Evolutionary conservation across 306 rosid species (phyloP).

Genomic region (Pterocarpus santalinus): DNA sequence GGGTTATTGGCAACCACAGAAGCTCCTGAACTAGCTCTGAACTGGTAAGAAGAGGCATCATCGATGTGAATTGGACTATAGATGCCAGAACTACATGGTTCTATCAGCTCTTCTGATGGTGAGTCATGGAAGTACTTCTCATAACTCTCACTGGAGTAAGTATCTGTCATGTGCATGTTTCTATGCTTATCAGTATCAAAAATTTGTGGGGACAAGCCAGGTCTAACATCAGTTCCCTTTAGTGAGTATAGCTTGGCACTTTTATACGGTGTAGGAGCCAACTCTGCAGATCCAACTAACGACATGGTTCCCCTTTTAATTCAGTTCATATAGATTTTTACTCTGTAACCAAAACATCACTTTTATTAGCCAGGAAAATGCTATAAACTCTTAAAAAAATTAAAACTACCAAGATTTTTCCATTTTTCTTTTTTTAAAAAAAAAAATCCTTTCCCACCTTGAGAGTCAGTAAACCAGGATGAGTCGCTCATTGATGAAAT

Average conservation of each 20-base stretch:
- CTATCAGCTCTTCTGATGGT: conserved; percentile 66
- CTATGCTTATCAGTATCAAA: conserved; percentile 61
- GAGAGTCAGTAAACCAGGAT: conserved; percentile 13
- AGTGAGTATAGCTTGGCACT: conserved; percentile 74
- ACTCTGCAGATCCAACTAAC: conserved; percentile 69
- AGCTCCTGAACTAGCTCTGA: conserved; percentile 53
- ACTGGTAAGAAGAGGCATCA: conserved; percentile 51
- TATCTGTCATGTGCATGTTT: conserved; percentile 60
- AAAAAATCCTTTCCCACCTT: conserved; percentile 19
- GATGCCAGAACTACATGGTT: conserved; percentile 63
- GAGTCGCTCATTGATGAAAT: conserved; percentile 41
- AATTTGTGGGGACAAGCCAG: conserved; percentile 63
- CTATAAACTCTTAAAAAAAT: conserved; percentile 24
- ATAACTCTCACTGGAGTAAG: conserved; percentile 73
- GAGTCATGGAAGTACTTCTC: conserved; percentile 84
- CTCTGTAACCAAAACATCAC: conserved; percentile 40
- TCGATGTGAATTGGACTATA: conserved; percentile 66
- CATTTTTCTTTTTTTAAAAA: background rate
- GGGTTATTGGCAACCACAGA: conserved; percentile 50
- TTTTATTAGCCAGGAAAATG: conserved; percentile 34
- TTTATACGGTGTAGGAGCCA: conserved; percentile 62
- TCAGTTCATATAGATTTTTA: conserved; percentile 42
- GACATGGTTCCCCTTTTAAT: conserved; percentile 63
- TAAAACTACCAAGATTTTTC: conserved; percentile 19
- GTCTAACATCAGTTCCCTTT: conserved; percentile 64